phyloP scores from a whole-genome alignment of 2,329 filamentous ascomycete genomes.

The Cladosporium phlei region DNA sequence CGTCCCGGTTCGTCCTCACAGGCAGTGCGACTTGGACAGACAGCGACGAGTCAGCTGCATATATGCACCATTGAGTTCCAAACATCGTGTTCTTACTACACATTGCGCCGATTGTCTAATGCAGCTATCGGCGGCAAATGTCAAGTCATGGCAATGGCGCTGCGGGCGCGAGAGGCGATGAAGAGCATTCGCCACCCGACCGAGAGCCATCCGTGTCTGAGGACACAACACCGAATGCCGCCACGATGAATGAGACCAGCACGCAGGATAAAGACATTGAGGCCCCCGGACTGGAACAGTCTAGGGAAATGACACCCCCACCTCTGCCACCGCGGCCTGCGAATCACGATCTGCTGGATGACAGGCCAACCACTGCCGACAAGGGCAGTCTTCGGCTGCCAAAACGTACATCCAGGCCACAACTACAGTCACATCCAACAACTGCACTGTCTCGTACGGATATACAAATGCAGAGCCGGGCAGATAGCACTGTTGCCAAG shows the following conservation, averaged over 20 bases:
- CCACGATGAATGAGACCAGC: neutral
- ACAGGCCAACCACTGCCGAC: constrained; percentile 15
- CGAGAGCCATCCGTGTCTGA: too few relatives aligned
- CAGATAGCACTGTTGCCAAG: constrained; percentile 32
- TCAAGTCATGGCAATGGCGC: constrained; percentile 8
- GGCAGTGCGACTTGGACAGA: too few relatives aligned
- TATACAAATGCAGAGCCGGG: constrained; percentile 70
- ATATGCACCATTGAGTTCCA: too few relatives aligned
- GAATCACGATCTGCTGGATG: constrained; percentile 28
- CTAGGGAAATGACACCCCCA: constrained; percentile 32
- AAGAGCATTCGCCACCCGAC: constrained; percentile 6
- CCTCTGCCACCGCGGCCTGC: constrained; percentile 34
- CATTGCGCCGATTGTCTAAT: too few relatives aligned
- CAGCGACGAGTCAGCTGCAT: too few relatives aligned
- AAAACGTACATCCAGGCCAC: constrained; percentile 35
- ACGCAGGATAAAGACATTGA: neutral
- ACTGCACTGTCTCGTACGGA: constrained; percentile 80
- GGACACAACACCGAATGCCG: too few relatives aligned
- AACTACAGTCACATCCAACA: constrained; percentile 62
- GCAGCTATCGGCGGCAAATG: constrained; percentile 3
- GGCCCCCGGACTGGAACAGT: constrained; percentile 13
- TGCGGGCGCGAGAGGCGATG: neutral
- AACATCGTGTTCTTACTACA: too few relatives aligned
- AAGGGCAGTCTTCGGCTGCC: constrained; percentile 31
- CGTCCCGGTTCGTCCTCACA: too few relatives aligned